Conservation (phyloP, 2,329 filamentous ascomycete species). For the Sporothrix luriei region DNA sequence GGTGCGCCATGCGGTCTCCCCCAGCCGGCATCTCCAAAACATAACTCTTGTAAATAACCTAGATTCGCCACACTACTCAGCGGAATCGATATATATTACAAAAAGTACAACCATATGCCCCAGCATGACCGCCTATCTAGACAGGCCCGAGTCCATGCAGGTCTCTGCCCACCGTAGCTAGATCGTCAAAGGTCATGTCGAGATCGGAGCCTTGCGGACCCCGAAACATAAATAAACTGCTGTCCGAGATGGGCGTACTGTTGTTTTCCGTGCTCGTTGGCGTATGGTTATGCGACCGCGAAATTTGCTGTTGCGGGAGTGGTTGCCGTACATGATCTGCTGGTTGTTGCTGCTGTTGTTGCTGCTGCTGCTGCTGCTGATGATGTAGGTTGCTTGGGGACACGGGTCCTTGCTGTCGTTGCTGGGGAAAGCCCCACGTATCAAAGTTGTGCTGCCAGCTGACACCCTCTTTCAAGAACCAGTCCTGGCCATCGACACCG, state of each 20-base stretch:
- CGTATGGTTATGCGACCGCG: background rate
- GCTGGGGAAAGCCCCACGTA: conserved; percentile 50
- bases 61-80: no score
- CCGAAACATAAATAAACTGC: conserved; percentile 25
- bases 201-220: conserved; percentile 18
- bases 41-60: background rate
- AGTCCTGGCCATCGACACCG: conserved; percentile 57
- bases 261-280: conserved; percentile 20
- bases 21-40: background rate
- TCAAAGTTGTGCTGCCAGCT: conserved; percentile 63
- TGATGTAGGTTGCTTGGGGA: conserved; percentile 20
- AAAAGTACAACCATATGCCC: background rate
- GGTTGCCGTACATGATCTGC: conserved; percentile 3
- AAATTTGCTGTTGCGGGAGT: conserved; percentile 5
- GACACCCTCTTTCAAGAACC: conserved; percentile 60
- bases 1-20: background rate
- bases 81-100: background rate
- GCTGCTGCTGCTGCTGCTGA: conserved; percentile 21
- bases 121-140: background rate
- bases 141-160: conserved; percentile 37
- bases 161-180: conserved; percentile 36
- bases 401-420: conserved; percentile 3
- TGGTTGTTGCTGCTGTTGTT: conserved; percentile 23
- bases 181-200: conserved; percentile 38
- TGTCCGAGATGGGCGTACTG: conserved; percentile 30